Percentiles rank a stretch among this genome's conserved stretches.
Evolutionary conservation across 2,329 filamentous ascomycete species (phyloP).

Genomic region (Colletotrichum falcatum): DNA sequence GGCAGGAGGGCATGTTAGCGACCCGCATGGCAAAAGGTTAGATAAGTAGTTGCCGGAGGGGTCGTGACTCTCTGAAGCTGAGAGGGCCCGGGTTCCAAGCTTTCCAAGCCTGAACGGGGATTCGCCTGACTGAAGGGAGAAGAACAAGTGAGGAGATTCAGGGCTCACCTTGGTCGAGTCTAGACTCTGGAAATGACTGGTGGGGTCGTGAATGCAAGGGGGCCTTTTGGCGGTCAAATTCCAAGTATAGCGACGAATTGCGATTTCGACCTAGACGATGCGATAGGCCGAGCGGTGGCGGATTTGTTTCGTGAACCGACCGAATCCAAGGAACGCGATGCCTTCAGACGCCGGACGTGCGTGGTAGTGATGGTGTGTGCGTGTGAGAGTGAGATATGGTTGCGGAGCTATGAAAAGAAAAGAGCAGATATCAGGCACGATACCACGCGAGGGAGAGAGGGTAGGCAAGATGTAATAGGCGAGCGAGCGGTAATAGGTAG

Average conservation of each 20-base stretch:
- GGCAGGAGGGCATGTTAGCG: slow-evolving; percentile 35
- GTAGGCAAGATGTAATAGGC: slow-evolving; percentile 40
- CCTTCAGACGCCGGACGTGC: slow-evolving; percentile 4
- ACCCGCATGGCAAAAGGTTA: slow-evolving; percentile 35
- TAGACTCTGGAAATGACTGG: slow-evolving; percentile 42
- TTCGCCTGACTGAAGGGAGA: slow-evolving; percentile 42
- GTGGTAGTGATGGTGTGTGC: slow-evolving; percentile 5
- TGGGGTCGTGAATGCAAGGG: slow-evolving; percentile 43
- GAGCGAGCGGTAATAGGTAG: slow-evolving; percentile 23
- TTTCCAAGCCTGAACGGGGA: slow-evolving; percentile 25
- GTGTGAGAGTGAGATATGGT: slow-evolving; percentile 26
- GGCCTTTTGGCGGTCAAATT: slow-evolving; percentile 40
- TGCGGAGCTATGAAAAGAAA: slow-evolving; percentile 39
- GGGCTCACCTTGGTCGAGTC: slow-evolving; percentile 42
- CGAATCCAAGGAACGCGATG: background rate
- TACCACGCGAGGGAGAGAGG: slow-evolving; percentile 40
- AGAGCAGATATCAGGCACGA: slow-evolving; percentile 40
- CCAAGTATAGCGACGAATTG: slow-evolving; percentile 28
- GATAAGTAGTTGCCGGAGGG: slow-evolving; percentile 38
- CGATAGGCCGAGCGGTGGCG: slow-evolving; percentile 1
- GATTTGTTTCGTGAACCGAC: background rate
- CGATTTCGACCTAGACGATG: slow-evolving; percentile 22
- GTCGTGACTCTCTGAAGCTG: slow-evolving; percentile 23
- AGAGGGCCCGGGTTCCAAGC: slow-evolving; percentile 31
- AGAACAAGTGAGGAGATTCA: slow-evolving; percentile 39